These are phyloP conservation scores for Bipolaris bicolor DNA, from an alignment of 2,329 filamentous ascomycete genomes.

Conservation along the genomic window DNA sequence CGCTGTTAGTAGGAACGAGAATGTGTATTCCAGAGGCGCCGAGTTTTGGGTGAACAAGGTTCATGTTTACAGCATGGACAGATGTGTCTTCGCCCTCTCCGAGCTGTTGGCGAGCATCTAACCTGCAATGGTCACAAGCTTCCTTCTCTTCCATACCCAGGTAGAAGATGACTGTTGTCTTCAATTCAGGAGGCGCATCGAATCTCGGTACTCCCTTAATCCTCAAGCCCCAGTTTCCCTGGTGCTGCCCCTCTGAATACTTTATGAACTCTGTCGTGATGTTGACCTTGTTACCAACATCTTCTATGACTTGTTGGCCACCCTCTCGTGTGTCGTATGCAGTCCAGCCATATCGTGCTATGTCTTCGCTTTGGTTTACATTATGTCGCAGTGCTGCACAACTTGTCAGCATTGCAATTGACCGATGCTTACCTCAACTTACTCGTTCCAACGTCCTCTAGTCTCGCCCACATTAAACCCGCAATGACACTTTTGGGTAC, in stretches of 20 bases:
- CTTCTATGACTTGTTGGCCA: slow-evolving; percentile 85
- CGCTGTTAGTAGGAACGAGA: slow-evolving; percentile 63
- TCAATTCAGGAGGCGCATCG: slow-evolving; percentile 67
- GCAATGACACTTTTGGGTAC: slow-evolving; percentile 79
- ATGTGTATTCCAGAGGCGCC: slow-evolving; percentile 81
- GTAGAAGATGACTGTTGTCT: slow-evolving; percentile 82
- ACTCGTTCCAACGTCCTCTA: slow-evolving; percentile 81
- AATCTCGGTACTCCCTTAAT: slow-evolving; percentile 78
- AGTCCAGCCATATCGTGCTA: slow-evolving; percentile 95
- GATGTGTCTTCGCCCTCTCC: slow-evolving; percentile 53
- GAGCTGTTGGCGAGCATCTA: slow-evolving; percentile 66
- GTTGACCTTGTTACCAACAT: slow-evolving; percentile 82
- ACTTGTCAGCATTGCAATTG: slow-evolving; percentile 12
- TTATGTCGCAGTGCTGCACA: slow-evolving; percentile 76
- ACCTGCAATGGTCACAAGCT: slow-evolving; percentile 47
- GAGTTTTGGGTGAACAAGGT: slow-evolving; percentile 70
- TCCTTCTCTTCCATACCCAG: slow-evolving; percentile 76
- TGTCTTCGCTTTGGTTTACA: slow-evolving; percentile 90
- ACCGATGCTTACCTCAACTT: slow-evolving; percentile 43
- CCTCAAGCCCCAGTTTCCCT: slow-evolving; percentile 87
- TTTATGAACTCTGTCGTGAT: slow-evolving; percentile 92
- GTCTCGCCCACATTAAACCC: slow-evolving; percentile 85
- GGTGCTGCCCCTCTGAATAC: slow-evolving; percentile 79
- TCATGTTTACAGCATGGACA: slow-evolving; percentile 68
- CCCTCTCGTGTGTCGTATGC: slow-evolving; percentile 88